Evolutionary conservation across 345 rosid species (phyloP), one percentile per base, ranked within the genome.

Genomic region (Limnanthes douglasii): DNA sequence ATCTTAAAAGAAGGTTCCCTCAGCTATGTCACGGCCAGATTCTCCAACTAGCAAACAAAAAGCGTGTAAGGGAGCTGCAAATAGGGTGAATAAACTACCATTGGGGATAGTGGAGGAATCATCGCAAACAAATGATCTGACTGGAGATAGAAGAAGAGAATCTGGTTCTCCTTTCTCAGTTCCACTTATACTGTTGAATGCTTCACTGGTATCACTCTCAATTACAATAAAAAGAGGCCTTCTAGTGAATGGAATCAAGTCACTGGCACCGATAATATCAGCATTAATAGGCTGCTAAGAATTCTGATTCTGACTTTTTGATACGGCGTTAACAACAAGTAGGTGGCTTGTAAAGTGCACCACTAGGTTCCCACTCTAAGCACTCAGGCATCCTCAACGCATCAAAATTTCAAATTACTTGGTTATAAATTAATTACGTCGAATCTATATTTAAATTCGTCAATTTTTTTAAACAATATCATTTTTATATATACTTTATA

Each of bases 341-440:
- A 57, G 53, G 31, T 44, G 82, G 41, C 54, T 66, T 73, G 57
- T 69, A 88, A 48, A 88, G 67, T 32, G 93, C 71, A 60, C 97
- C 97, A 51, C 86, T 73, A 13, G 93, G 95, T 53, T 88, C 97
- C 97, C 97, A 88, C 56, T 88, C 97, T 51, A 88, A 44, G 69
- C 85, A 76, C 39, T 88, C 95, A 62, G 83, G 93, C 90, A 88
- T 83, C 80, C 97, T 76, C 46, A 78, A 88, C 12, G 90, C 57
- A 61, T 88, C 95, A 20, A 88, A n/a, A n/a, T n/a, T n/a, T n/a
- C n/a, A n/a, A n/a, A n/a, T n/a, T n/a, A n/a, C n/a, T n/a, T n/a
- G n/a, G n/a, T n/a, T n/a, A n/a, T n/a, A n/a, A n/a, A n/a, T n/a
- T n/a, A n/a, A n/a, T n/a, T n/a, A n/a, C n/a, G n/a, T n/a, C n/a